These are phyloP conservation scores for Vigna reflexopilosa DNA, from an alignment of 306 rosid genomes.

Conservation along the genomic window DNA sequence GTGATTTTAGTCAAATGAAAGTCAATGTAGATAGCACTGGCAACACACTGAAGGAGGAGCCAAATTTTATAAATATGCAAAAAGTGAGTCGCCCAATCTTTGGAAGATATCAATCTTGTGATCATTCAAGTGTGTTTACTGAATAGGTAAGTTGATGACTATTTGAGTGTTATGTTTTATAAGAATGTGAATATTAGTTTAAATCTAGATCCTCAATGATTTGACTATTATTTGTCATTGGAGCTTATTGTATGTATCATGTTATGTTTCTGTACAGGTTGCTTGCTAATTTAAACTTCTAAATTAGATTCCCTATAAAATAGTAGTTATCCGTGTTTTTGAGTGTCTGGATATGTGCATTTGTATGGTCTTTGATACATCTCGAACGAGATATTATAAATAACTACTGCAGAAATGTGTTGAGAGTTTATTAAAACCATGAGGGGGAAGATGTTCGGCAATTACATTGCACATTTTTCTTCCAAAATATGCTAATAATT, in stretches of 20 bases:
- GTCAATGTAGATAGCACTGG: slow-evolving; percentile 53
- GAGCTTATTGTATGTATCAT: slow-evolving; percentile 2
- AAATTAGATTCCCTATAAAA: slow-evolving; percentile 12
- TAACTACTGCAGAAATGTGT: slow-evolving; percentile 5
- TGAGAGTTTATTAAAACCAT: slow-evolving; percentile 3
- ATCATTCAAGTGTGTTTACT: slow-evolving; percentile 53
- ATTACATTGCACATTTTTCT: not conserved
- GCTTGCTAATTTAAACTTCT: slow-evolving; percentile 16
- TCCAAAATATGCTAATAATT: not conserved
- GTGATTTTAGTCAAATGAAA: slow-evolving; percentile 55
- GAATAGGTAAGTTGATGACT: slow-evolving; percentile 58
- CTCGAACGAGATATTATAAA: slow-evolving; percentile 4
- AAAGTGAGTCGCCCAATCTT: slow-evolving; percentile 48
- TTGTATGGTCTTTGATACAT: slow-evolving; percentile 18
- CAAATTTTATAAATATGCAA: slow-evolving; percentile 48
- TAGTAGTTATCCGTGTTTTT: slow-evolving; percentile 7
- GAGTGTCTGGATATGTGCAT: slow-evolving; percentile 6
- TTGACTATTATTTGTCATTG: not conserved
- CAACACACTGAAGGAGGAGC: slow-evolving; percentile 59
- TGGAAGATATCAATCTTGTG: slow-evolving; percentile 54
- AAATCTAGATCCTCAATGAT: not conserved
- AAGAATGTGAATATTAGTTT: slow-evolving; percentile 34
- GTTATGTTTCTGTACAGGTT: slow-evolving; percentile 7
- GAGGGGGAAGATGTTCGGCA: slow-evolving; percentile 3
- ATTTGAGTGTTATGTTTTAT: slow-evolving; percentile 18